phyloP scores from a whole-genome alignment of 352 stramenopile species.

The Phytopythium boreale region DNA sequence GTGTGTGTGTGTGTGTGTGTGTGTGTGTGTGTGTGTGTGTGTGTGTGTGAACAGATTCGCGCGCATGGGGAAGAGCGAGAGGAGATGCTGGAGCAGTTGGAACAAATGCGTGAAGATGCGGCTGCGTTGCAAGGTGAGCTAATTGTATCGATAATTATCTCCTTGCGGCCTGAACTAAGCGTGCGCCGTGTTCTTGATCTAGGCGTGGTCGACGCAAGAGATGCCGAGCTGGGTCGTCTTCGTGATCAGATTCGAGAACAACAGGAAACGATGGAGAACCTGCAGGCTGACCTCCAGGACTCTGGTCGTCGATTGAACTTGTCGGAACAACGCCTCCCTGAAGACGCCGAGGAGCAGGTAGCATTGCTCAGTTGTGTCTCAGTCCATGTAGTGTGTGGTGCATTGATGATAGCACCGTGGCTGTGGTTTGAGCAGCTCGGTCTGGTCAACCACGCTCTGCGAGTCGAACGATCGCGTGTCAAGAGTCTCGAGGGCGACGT shows the following conservation, averaged over 20 bases:
- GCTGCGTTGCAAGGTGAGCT: conserved; percentile 32
- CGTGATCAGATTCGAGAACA: conserved; percentile 58
- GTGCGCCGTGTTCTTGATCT: neutral
- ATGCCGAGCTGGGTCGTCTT: conserved; percentile 34
- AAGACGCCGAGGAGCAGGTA: conserved; percentile 38
- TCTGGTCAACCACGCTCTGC: conserved; percentile 19
- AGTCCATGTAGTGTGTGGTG: no score
- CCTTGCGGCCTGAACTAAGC: no score
- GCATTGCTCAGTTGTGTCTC: neutral
- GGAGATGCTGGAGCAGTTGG: conserved; percentile 15
- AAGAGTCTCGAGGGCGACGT: conserved; percentile 14
- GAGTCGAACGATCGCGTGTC: conserved; percentile 7
- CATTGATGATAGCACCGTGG: neutral
- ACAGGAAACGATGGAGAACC: conserved; percentile 55
- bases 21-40: no score
- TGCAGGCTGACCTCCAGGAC: conserved; percentile 39
- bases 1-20: no score
- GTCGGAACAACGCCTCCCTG: conserved; percentile 1
- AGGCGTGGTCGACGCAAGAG: conserved; percentile 39
- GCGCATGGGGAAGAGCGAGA: conserved; percentile 18
- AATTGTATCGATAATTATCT: no score
- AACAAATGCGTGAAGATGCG: conserved; percentile 18
- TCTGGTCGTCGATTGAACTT: conserved; percentile 1
- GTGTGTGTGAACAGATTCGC: conserved; percentile 12
- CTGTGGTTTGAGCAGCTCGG: conserved; percentile 15